These are phyloP conservation scores for Verbena officinalis DNA, from an alignment of 257 asterid species.

Conservation along the genomic window DNA sequence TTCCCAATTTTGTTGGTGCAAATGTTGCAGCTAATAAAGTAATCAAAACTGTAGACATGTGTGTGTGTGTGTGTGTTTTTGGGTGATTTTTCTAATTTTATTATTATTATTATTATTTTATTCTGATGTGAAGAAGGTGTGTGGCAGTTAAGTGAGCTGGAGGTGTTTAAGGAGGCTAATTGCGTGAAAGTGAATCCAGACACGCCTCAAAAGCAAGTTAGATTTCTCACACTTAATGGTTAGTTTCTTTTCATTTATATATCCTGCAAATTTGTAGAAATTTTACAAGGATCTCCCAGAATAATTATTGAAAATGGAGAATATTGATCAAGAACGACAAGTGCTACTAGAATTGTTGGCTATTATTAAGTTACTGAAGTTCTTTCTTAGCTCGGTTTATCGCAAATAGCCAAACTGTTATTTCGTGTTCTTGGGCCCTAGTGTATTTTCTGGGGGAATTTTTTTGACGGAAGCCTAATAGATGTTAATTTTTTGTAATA, in stretches of 20 bases:
- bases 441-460: too few relatives aligned
- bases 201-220: constrained; percentile 90
- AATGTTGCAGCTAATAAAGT: constrained; percentile 69
- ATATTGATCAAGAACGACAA: not conserved
- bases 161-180: constrained; percentile 67
- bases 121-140: constrained; percentile 10
- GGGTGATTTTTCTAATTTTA: not conserved
- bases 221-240: constrained; percentile 89
- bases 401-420: too few relatives aligned
- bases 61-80: not conserved
- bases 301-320: not conserved
- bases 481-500: too few relatives aligned
- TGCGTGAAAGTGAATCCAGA: constrained; percentile 97
- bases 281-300: not conserved
- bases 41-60: constrained; percentile 12
- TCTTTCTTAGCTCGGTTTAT: too few relatives aligned
- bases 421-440: too few relatives aligned
- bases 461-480: too few relatives aligned
- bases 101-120: too few relatives aligned
- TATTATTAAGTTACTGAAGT: constrained; percentile 1
- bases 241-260: constrained; percentile 29
- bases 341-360: not conserved
- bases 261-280: too few relatives aligned
- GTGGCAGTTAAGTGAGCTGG: constrained; percentile 70
- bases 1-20: constrained; percentile 83